Base-by-base conservation (phyloP, 495 filamentous ascomycete species). In the Trichoderma virens region DNA sequence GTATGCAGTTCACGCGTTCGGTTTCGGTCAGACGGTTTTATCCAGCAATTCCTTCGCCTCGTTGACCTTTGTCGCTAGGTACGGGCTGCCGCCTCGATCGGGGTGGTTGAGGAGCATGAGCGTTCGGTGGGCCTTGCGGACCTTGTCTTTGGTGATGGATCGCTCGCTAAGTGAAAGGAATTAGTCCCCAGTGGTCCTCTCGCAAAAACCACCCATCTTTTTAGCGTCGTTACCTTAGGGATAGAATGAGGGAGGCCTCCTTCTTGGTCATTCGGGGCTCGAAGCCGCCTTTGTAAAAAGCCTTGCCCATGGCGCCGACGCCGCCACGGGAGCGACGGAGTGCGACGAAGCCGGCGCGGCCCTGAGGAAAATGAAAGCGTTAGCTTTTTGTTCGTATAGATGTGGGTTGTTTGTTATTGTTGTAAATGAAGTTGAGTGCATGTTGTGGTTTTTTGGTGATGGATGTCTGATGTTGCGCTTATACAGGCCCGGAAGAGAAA, bases 41-140 rank as follows among this genome's bases (percentile, higher is more conserved):
- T 98, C 93, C 70, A 98, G 72, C 67, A 97, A 88, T 74, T 98
- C 93, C 75, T 98, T 98, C 45, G 93, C 93, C 75, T 98, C 93
- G 75, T 98, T 98, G 73, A 98, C 89, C 74, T 98, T 98, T 56
- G 92, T 96, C 9, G 94, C 94, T 63, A 98, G 74, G 74, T 97
- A 99, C 34, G 94, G 94, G 73, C 92, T 97, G 23, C 94, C 94
- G 62, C 94, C 94, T 67, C 94, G 90, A 77, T 99, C 94, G 34
- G 94, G 94, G 77, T 99, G 94, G 78, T 99, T 99, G 66, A 95
- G 80, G 62, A 99, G 84, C 94, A 99, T 99, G 61, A 98, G 86
- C 65, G 90, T 91, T 38, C 94, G 86, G 79, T 99, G 94, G 68
- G 93, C 92, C 80, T 98, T 97, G 70, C 94, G 90, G 60, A 99